Percentiles rank a stretch among this genome's conserved stretches.
phyloP scores from a whole-genome alignment of 2,329 filamentous ascomycete species.

The Sporothrix schenckii region DNA sequence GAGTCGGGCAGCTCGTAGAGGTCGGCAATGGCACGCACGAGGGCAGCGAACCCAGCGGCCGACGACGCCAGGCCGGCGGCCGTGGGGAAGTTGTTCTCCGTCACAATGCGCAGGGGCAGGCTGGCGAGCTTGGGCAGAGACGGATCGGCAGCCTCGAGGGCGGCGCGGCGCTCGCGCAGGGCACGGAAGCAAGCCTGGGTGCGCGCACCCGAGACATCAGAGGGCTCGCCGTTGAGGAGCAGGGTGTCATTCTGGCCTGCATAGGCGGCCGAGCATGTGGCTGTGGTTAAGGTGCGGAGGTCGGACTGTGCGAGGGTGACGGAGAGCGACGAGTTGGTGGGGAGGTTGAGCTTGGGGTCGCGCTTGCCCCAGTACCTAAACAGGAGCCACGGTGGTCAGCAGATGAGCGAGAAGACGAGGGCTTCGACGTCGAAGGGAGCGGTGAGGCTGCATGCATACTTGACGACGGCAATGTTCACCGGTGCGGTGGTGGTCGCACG shows the following conservation, averaged over 20 bases:
- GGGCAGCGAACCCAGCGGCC: conserved; percentile 68
- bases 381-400: conserved; percentile 47
- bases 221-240: conserved; percentile 77
- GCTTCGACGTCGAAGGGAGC: conserved; percentile 16
- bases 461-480: conserved; percentile 98
- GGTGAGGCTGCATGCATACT: conserved; percentile 57
- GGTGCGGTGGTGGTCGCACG: conserved; percentile 94
- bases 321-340: conserved; percentile 95
- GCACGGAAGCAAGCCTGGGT: conserved; percentile 94
- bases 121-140: conserved; percentile 80
- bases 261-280: conserved; percentile 80
- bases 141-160: conserved; percentile 71
- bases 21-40: conserved; percentile 85
- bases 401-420: not conserved
- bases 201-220: conserved; percentile 83
- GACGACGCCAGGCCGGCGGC: conserved; percentile 83
- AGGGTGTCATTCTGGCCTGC: conserved; percentile 65
- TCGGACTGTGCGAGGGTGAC: conserved; percentile 94
- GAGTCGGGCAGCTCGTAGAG: conserved; percentile 83
- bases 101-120: conserved; percentile 81
- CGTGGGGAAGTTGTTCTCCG: conserved; percentile 98
- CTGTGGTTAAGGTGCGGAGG: conserved; percentile 93
- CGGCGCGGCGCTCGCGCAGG: conserved; percentile 74
- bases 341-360: conserved; percentile 89
- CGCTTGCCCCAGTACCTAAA: conserved; percentile 90